phyloP scores from a whole-genome alignment of 2,329 filamentous ascomycete genomes.

The Hymenoscyphus repandus region DNA sequence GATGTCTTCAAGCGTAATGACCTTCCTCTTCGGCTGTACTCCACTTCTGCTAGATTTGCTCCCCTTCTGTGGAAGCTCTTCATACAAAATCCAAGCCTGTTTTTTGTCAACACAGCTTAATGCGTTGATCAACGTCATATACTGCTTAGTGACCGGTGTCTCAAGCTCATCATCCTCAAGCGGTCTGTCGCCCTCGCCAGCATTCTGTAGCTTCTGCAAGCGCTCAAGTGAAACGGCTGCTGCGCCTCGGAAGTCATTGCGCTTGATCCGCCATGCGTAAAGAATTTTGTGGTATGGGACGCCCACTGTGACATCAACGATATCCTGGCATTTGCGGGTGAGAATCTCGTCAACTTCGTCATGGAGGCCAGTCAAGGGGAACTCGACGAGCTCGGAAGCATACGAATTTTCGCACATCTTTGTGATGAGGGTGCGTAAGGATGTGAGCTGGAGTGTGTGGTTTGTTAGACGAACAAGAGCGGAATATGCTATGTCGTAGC shows the following conservation, averaged over 20 bases:
- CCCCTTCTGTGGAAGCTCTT: slow-evolving; percentile 36
- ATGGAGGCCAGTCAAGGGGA: slow-evolving; percentile 75
- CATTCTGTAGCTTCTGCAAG: slow-evolving; percentile 54
- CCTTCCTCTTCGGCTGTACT: slow-evolving; percentile 52
- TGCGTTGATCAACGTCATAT: slow-evolving; percentile 88
- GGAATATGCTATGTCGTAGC: slow-evolving; percentile 78
- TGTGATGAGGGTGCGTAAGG: slow-evolving; percentile 64
- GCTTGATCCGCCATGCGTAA: slow-evolving; percentile 83
- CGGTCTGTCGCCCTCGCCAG: slow-evolving; percentile 55
- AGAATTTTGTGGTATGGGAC: slow-evolving; percentile 82
- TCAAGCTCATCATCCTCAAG: slow-evolving; percentile 49
- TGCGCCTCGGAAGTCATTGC: slow-evolving; percentile 81
- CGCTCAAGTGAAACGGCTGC: slow-evolving; percentile 58
- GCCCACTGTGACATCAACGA: slow-evolving; percentile 57
- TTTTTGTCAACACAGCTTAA: slow-evolving; percentile 78
- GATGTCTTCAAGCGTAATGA: slow-evolving; percentile 81
- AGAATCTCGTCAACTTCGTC: slow-evolving; percentile 77
- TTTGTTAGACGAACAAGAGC: slow-evolving; percentile 71
- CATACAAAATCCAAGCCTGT: slow-evolving; percentile 73
- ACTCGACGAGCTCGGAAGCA: slow-evolving; percentile 61
- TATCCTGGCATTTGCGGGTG: slow-evolving; percentile 62
- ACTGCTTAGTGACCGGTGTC: slow-evolving; percentile 65
- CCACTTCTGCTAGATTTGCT: slow-evolving; percentile 8
- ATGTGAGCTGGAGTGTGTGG: slow-evolving; percentile 63
- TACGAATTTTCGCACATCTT: slow-evolving; percentile 65